Evolutionary conservation across 1,284 basidiomycete genomes (phyloP), one percentile per base, ranked within the genome.

Genomic region (Irpex sp.): DNA sequence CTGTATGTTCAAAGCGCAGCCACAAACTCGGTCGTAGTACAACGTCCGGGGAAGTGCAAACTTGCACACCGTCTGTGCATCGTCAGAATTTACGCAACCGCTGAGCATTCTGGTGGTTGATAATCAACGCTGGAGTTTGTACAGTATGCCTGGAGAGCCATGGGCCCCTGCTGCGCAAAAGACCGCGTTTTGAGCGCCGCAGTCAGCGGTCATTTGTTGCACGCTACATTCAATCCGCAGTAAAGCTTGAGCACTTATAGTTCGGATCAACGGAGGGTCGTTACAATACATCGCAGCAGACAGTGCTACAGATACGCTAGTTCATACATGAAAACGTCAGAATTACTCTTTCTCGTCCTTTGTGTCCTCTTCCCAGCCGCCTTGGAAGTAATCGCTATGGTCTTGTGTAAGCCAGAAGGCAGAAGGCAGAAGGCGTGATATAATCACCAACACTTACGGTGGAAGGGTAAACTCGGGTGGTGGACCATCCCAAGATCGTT

Each of bases 391-490:
- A n/a, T 46, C n/a, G 39, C 39, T 46, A n/a, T 46, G n/a, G 4
- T 46, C 31, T 11, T n/a, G n/a, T 46, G n/a, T 46, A n/a, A 46
- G 39, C n/a, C 39, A 46, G 11, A 3, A 11, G n/a, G 39, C 39
- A 39, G 6, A 39, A n/a, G n/a, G 37, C 37, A 46, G n/a, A 46
- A 46, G 39, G 3, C 39, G 39, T 13, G n/a, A 46, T 33, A 33
- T 33, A 33, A 33, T 33, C 31, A 46, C 13, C 8, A 46, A 4
- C 39, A 46, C 39, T 46, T n/a, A 46, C 39, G 39, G 39, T 8
- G 63, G 60, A n/a, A 59, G 37, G 31, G 58, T 57, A 43, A 46
- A 46, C n/a, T 56, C 33, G 5, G 63, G 63, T 35, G 63, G 63
- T 0, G 63, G 60, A 5, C 54, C 56, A 31, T 61, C 46, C 63